Evolutionary conservation across 2,329 filamentous ascomycete genomes (phyloP), one percentile per base, ranked within the genome.

Genomic region (Curvularia verruculosa): DNA sequence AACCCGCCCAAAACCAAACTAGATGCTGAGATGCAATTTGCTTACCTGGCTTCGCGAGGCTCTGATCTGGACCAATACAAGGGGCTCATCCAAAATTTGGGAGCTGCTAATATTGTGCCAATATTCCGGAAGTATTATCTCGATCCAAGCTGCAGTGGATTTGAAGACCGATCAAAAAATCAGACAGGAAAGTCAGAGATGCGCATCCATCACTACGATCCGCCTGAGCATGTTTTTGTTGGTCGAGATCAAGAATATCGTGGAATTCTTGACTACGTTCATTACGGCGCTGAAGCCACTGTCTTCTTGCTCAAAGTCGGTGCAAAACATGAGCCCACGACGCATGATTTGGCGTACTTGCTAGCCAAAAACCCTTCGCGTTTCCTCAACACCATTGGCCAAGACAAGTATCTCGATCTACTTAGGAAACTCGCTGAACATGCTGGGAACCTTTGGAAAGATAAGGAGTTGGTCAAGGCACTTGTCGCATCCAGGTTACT

Each of bases 211-310:
- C 74, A 76, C 47, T 83, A 87, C 65, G 82, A 92, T 43, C 82
- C 85, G 15, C 94, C 95, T 5, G 84, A 83, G 44, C 82, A 87
- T 39, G 92, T 89, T 61, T 99, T 96, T 73, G 82, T 99, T 2
- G 95, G 95, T 8, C 82, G 84, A 31, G 82, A 84, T 50, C 80
- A 85, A 53, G 83, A 88, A 64, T 99, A 96, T 68, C 89, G 87
- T 10, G 90, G 96, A 29, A 96, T 99, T 29, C 96, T 99, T 65
- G 92, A 98, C 72, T 99, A 97, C 76, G 93, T 98, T 13, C 91
- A 98, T 73, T 99, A 97, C 78, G 92, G 94, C 0, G 80, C 83
- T 31, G 88, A 94, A 71, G 94, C 91, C 2, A 98, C 98, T 69
- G 82, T 89, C 0, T 99, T 99, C 69, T 79, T 99, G 18, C 85